Evolutionary conservation across 1,284 basidiomycete species (phyloP), one percentile per base, ranked within the genome.

Genomic region (Cutaneotrichosporon sp.): DNA sequence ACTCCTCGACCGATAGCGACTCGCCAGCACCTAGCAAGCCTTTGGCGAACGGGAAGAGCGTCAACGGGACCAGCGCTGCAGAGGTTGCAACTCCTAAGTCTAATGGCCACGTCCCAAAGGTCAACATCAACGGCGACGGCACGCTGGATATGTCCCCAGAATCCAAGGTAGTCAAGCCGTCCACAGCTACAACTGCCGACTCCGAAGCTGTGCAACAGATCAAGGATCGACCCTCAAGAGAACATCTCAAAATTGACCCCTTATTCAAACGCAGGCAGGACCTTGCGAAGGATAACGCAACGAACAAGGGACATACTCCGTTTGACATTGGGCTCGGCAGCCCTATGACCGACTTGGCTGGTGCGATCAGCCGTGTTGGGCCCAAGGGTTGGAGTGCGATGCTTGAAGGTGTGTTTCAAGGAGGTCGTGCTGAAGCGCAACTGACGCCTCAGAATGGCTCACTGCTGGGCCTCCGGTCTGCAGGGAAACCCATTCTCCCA

Each of bases 341-440:
- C 17, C 42, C 42, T 12, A 44, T 35, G 34, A 25, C n/a, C 7
- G 46, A 37, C 12, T 19, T 37, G 11, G 46, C 46, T 3, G 43
- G 29, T 3, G 31, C 43, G 6, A 12, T 45, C 8, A 19, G 31
- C 31, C 31, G 33, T n/a, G 38, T 17, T 22, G n/a, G 17, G 9
- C 14, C 34, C 8, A 43, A 20, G 54, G 71, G 71, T 2, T 73
- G 71, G 71, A 70, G 68, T 41, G 64, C 59, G 25, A 70, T 73
- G 67, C 60, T 72, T 1, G 70, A 72, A 57, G 70, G 70, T 70
- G 52, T 57, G 67, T 57, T 12, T 7, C 4, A 9, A n/a, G 6
- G 10, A 22, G 14, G 16, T 14, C 14, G n/a, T 24, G n/a, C 53
- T 55, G 11, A 59, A 32, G 5, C 17, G 12, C 8, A 43, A n/a